A percentile compares a stretch with the other conserved stretches of the same genome.
These are phyloP conservation scores for Phoenix roebelenii DNA, from an alignment of 176 grass and related monocot species.

Conservation along the genomic window DNA sequence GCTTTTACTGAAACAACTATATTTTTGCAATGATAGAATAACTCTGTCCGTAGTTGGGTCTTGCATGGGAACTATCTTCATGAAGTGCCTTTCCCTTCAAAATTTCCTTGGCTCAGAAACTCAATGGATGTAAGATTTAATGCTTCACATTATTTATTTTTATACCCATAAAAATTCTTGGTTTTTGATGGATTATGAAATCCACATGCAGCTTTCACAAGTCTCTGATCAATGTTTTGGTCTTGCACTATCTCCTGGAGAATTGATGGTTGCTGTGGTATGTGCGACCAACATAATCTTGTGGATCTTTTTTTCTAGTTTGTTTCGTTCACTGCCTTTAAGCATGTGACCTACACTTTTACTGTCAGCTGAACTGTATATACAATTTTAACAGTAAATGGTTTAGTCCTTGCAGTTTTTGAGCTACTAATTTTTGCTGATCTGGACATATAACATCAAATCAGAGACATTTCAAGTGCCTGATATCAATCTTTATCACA, in stretches of 20 bases:
- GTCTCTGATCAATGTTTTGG: conserved; percentile 73
- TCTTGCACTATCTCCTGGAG: conserved; percentile 69
- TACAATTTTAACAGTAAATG: too few species aligned
- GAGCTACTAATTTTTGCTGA: too few species aligned
- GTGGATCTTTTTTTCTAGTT: background rate
- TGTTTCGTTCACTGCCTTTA: background rate
- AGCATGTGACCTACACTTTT: too few species aligned
- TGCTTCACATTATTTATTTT: conserved; percentile 2
- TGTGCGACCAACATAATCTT: background rate
- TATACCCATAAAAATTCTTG: conserved; percentile 11
- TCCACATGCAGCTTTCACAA: conserved; percentile 55
- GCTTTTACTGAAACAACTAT: background rate
- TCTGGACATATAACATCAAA: too few species aligned
- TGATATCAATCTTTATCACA: too few species aligned
- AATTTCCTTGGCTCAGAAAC: conserved; percentile 37
- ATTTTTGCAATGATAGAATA: conserved; percentile 45
- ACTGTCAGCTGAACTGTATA: too few species aligned
- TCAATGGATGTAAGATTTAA: conserved; percentile 40
- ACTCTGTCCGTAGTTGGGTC: conserved; percentile 71
- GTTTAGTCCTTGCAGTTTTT: too few species aligned
- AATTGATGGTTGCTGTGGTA: conserved; percentile 81
- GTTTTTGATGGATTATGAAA: conserved; percentile 27
- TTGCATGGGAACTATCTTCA: conserved; percentile 36
- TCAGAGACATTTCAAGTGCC: too few species aligned
- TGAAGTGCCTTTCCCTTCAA: conserved; percentile 44